Base-by-base conservation (phyloP, 2,329 filamentous ascomycete species). In the Fusarium mexicanum region DNA sequence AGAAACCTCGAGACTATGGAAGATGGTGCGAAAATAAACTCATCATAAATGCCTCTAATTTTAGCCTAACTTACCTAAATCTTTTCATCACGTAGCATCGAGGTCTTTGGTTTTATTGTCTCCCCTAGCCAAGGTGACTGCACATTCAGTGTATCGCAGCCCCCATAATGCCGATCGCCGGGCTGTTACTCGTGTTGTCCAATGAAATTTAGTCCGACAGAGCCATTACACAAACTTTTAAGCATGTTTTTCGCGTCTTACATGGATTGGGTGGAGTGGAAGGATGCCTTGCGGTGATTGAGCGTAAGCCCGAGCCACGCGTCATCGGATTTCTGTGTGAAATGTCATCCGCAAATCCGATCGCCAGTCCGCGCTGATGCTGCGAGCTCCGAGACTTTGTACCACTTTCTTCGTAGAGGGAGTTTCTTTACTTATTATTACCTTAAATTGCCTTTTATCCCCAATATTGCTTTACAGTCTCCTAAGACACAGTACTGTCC, bases 311-410 rank as follows among this genome's bases (percentile, higher is more conserved):
- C 41, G 53, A 26, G 24, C 43, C 24, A 64, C 67, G 64, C 47
- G 64, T 61, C 66, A 41, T 61, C 68, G 68, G 68, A 41, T 71
- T 70, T 71, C 46, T 35, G 6, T 22, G 29, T 2, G 8, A 16
- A 11, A 8, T 31, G 37, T n/a, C 40, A 16, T 40, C 60, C 54
- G 54, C 29, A 71, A 61, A 40, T 48, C 68, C 61, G 68, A 69
- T 17, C 18, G 4, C 10, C 4, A 41, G 14, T 7, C 29, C 18
- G 18, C 18, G 38, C 29, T n/a, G 22, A 41, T 35, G 5, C 33
- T 24, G 2, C 2, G 2, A 48, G 10, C 16, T 20, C 53, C 61
- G 11, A 48, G 10, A 5, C 4, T 24, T 35, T 5, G 20, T 17
- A 13, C 8, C 10, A 9, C 9, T 6, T 37, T 38, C 6, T 26